Conservation (phyloP, 2,329 filamentous ascomycete genomes). For the Sordariomycetes sp. region DNA sequence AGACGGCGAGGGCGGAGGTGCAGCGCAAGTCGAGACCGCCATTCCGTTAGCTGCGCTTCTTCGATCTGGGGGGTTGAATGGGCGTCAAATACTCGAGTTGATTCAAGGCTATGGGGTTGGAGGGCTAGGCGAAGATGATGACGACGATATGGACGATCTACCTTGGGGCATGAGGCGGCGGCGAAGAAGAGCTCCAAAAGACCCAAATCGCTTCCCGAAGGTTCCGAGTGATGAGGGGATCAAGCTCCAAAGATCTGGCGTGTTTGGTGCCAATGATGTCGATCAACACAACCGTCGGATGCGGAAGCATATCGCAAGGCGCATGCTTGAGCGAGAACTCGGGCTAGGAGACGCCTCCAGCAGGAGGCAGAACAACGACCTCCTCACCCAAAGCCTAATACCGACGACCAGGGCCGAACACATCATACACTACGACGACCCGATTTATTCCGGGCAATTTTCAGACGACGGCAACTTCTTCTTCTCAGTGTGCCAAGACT, state of each 20-base stretch:
- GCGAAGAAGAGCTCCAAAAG: slow-evolving; percentile 28
- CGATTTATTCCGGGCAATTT: slow-evolving; percentile 93
- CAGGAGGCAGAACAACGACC: slow-evolving; percentile 48
- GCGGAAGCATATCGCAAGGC: slow-evolving; percentile 54
- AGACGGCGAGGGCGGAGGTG: slow-evolving; percentile 21
- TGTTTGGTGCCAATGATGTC: slow-evolving; percentile 61
- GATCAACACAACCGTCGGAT: slow-evolving; percentile 33
- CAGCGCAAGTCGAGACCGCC: too few relatives aligned
- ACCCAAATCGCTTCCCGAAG: slow-evolving; percentile 62
- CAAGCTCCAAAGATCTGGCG: slow-evolving; percentile 72
- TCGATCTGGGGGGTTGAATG: slow-evolving; percentile 20
- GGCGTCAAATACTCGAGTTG: slow-evolving; percentile 27
- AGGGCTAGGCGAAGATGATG: slow-evolving; percentile 28
- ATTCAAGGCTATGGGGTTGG: slow-evolving; percentile 14
- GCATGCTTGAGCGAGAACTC: slow-evolving; percentile 74
- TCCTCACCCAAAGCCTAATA: slow-evolving; percentile 68
- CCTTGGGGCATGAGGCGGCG: slow-evolving; percentile 20
- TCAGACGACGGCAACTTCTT: slow-evolving; percentile 97
- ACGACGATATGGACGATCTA: slow-evolving; percentile 13
- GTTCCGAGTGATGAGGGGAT: slow-evolving; percentile 71
- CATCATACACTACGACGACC: slow-evolving; percentile 76
- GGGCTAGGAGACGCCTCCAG: slow-evolving; percentile 56
- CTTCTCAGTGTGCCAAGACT: slow-evolving; percentile 85
- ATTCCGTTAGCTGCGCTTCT: too few relatives aligned
- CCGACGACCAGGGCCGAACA: slow-evolving; percentile 72